Conservation (phyloP, 148 eudicot species). For the Beta vulgaris region DNA sequence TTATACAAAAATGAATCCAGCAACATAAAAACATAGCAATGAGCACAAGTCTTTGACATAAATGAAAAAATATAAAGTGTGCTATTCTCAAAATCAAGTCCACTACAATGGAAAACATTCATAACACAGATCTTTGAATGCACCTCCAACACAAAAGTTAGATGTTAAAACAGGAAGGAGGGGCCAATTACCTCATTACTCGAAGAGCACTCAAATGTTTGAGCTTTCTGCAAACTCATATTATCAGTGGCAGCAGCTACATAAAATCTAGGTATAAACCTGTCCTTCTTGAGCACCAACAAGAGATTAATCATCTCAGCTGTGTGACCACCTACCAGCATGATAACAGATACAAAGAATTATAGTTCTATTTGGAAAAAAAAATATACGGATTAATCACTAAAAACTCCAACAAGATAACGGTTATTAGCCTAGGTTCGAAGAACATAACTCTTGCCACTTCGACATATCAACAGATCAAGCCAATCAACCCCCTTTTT, state of each 20-base stretch:
- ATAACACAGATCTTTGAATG: background rate
- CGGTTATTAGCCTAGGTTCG: background rate
- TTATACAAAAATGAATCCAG: background rate
- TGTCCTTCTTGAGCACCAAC: conserved; percentile 49
- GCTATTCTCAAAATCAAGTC: background rate
- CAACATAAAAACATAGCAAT: too few relatives aligned
- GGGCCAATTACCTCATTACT: conserved; percentile 41
- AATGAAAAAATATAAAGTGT: background rate
- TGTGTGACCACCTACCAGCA: conserved; percentile 82
- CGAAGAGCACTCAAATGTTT: conserved; percentile 54
- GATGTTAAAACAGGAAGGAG: background rate
- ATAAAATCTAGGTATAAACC: conserved; percentile 71
- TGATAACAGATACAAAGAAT: background rate
- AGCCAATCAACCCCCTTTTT: too few relatives aligned
- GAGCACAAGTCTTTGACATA: too few relatives aligned
- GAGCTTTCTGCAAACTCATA: conserved; percentile 95
- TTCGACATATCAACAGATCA: too few relatives aligned
- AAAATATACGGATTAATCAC: too few relatives aligned
- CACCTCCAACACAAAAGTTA: background rate
- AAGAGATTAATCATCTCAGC: conserved; percentile 93
- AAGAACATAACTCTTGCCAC: background rate
- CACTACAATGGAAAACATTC: background rate
- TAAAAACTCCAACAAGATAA: background rate
- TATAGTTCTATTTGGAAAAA: too few relatives aligned
- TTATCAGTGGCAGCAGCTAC: conserved; percentile 91